Base-by-base conservation (phyloP, 2,329 filamentous ascomycete species). In the Xylaria sp. region DNA sequence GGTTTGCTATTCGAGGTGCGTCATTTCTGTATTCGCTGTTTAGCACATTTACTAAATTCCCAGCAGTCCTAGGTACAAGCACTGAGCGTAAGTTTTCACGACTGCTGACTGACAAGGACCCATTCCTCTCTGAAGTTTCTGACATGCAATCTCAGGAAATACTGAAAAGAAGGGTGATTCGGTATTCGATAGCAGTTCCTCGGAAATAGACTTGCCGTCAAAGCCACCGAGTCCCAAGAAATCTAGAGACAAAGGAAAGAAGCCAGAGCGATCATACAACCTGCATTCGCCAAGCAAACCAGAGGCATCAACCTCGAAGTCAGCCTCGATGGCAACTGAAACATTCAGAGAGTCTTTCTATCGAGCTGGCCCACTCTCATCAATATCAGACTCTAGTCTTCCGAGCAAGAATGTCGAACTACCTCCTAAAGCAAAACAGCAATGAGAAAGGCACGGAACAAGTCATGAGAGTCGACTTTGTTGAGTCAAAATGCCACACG, bases 1-100 rank as follows among this genome's bases (percentile, higher is more conserved):
- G 36, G n/a, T 70, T 60, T 42, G 64, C 67, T 9, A 58, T 49
- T 54, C 51, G 44, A 65, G 42, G 66, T 68, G 23, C 23, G 49
- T 57, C 23, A 3, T 13, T 23, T 31, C 46, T 31, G 4, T n/a
- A 23, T 5, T 9, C 36, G 15, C 11, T 28, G 11, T 33, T 6
- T 4, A 7, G 17, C 23, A 13, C 20, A 31, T 31, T 33, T 6
- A 38, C 62, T 65, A 42, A 65, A 5, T 3, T 26, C 13, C 23
- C 2, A 46, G 20, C 38, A 68, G 65, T 70, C 23, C 58, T n/a
- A 3, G 60, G 54, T 48, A 44, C 60, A 20, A 23, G 10, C 9
- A 40, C 7, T 5, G 67, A 70, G 23, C 31, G 67, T 67, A 57
- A 62, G 67, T 65, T 48, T 17, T 3, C n/a, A 48, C 28, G 13